Base-by-base conservation (phyloP, 306 rosid genomes). In the Begonia peltatifolia region DNA sequence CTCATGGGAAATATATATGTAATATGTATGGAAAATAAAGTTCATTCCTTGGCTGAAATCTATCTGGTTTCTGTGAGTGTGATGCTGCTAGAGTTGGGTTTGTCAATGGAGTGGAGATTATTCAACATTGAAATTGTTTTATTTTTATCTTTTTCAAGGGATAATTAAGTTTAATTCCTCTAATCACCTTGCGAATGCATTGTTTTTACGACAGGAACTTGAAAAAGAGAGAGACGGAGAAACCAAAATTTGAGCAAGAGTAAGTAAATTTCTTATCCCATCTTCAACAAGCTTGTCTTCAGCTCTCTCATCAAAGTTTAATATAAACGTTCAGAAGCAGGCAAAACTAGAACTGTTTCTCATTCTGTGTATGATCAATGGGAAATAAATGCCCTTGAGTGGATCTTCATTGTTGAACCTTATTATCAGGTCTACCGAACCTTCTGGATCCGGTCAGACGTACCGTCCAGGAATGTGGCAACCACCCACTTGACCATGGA, bases 381-480 rank as follows among this genome's bases (percentile, higher is more conserved):
- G 12, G 5, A 6, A 54, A 42, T 41, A 10, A 38, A 35, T 11
- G 10, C 2, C 14, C 36, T 50, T 46, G 14, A 14, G 59, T 48
- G 35, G 18, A 17, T 17, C 54, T 53, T 9, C 62, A 18, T 63
- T 58, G 8, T 47, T 42, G 48, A 61, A 56, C 23, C 23, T 60
- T 47, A 52, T 38, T 47, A 66, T 65, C 81, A 84, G 97, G 73
- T 82, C 79, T 38, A 56, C 93, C 9, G 97, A 89, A 67, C 93
- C 95, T 50, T 62, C 68, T 0, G 89, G 97, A 62, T 66, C 94
- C 41, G 87, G 97, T 14, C 59, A 71, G 60, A 43, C 83, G 14
- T 89, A 59, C 71, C 69, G 57, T 57, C 94, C 97, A 16, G 97
- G 97, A 52, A 84, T 89, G n/a, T 84, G 97, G 97, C 94, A 84